A percentile compares a stretch with the other conserved stretches of the same genome.
These are phyloP conservation scores for Alternaria viburni DNA, from an alignment of 2,329 filamentous ascomycete species.

Conservation along the genomic window DNA sequence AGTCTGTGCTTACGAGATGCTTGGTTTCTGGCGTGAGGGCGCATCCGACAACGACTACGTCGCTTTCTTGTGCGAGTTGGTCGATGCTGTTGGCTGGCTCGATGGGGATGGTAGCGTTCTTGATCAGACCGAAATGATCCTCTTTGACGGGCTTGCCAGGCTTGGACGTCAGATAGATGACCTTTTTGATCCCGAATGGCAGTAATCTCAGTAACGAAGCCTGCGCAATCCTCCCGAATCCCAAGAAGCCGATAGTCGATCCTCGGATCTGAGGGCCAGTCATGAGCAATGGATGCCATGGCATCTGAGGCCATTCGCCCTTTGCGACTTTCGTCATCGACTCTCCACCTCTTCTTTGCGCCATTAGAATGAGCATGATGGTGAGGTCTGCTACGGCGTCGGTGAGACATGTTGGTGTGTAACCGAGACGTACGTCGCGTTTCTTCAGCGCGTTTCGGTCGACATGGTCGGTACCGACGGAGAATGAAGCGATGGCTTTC, in stretches of 20 bases:
- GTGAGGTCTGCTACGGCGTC: constrained; percentile 40
- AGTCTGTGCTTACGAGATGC: constrained; percentile 33
- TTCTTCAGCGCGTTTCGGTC: constrained; percentile 32
- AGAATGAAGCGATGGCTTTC: constrained; percentile 39
- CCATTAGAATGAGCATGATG: constrained; percentile 42
- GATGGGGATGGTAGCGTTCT: constrained; percentile 24
- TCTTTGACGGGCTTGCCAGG: constrained; percentile 32
- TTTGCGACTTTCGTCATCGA: constrained; percentile 30
- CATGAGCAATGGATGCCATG: constrained; percentile 40
- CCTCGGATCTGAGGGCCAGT: constrained; percentile 36
- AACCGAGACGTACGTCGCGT: constrained; percentile 36
- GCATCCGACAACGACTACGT: constrained; percentile 39
- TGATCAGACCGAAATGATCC: constrained; percentile 31
- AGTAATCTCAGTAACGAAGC: constrained; percentile 33
- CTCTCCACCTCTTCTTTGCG: constrained; percentile 37
- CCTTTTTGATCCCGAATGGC: constrained; percentile 35
- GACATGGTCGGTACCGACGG: constrained; percentile 41
- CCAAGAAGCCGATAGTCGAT: constrained; percentile 35
- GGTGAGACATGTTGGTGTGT: constrained; percentile 40
- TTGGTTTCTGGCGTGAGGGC: constrained; percentile 35
- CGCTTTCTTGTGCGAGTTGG: constrained; percentile 38
- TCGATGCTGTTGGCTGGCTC: constrained; percentile 25
- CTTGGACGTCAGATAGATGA: constrained; percentile 34
- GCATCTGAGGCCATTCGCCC: constrained; percentile 40
- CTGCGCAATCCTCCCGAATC: constrained; percentile 39